A percentile compares a stretch with the other conserved stretches of the same genome.
Conservation (phyloP, 2,329 filamentous ascomycete genomes). For the Calonectria fujianensis region DNA sequence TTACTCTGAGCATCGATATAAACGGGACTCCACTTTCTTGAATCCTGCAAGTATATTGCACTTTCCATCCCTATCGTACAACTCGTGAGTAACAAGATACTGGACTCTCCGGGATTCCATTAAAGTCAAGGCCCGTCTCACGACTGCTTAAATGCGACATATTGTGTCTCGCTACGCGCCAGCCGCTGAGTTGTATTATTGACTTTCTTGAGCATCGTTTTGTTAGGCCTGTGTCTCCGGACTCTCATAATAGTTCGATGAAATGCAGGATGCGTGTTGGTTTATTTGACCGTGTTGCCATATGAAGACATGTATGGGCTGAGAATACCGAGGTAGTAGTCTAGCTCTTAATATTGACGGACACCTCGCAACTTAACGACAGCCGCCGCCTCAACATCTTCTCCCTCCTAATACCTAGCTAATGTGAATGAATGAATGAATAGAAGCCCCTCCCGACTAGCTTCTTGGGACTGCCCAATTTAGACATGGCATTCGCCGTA, state of each 20-base stretch:
- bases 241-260: background rate
- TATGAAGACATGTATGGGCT: too few relatives aligned
- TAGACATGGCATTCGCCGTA: background rate
- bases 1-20: background rate
- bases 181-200: background rate
- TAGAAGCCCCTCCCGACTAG: background rate
- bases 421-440: constrained; percentile 3
- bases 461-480: background rate
- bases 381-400: background rate
- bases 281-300: too few relatives aligned
- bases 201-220: background rate
- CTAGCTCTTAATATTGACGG: too few relatives aligned
- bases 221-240: background rate
- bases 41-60: background rate
- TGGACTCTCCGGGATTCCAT: too few relatives aligned
- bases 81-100: too few relatives aligned
- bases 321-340: background rate
- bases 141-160: background rate
- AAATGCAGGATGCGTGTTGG: background rate
- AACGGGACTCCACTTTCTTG: background rate
- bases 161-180: background rate
- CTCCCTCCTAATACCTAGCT: background rate
- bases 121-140: background rate
- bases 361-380: too few relatives aligned
- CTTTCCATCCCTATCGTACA: background rate